phyloP scores from a whole-genome alignment of 2,329 filamentous ascomycete genomes.

The Neonectria punicea region DNA sequence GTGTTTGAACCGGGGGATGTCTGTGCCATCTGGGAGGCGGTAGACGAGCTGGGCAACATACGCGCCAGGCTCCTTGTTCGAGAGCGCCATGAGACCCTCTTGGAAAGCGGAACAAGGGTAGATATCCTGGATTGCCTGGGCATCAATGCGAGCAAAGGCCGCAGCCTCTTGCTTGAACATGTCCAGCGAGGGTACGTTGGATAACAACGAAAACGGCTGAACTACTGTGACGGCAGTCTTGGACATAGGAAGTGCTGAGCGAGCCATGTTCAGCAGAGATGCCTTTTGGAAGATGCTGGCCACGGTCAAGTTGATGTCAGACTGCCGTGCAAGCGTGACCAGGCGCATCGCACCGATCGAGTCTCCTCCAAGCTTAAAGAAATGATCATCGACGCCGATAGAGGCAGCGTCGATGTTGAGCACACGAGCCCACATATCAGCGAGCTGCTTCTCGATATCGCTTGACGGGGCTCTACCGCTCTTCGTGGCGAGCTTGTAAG shows the following conservation, averaged over 20 bases:
- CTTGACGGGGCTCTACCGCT: conserved; percentile 48
- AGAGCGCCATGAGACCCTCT: conserved; percentile 39
- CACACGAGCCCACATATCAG: conserved; percentile 31
- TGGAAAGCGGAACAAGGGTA: conserved; percentile 38
- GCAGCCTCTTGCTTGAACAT: background rate
- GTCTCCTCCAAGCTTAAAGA: conserved; percentile 57
- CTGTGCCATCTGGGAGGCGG: conserved; percentile 16
- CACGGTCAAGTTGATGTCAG: conserved; percentile 54
- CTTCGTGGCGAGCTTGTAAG: conserved; percentile 28
- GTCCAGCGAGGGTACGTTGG: background rate
- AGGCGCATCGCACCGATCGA: conserved; percentile 39
- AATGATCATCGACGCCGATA: conserved; percentile 48
- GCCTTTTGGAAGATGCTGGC: conserved; percentile 54
- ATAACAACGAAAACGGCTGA: conserved; percentile 27
- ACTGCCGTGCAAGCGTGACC: conserved; percentile 47
- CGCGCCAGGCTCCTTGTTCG: conserved; percentile 26
- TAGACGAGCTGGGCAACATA: conserved; percentile 39
- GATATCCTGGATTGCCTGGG: conserved; percentile 16
- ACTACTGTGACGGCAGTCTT: background rate
- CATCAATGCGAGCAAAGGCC: background rate
- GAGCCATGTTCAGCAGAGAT: conserved; percentile 33
- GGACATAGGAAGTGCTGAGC: conserved; percentile 29
- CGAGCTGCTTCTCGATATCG: conserved; percentile 30
- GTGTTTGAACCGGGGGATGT: conserved; percentile 25
- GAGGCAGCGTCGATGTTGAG: conserved; percentile 3